phyloP scores from a whole-genome alignment of 2,329 filamentous ascomycete genomes.

The Cercospora sp. region DNA sequence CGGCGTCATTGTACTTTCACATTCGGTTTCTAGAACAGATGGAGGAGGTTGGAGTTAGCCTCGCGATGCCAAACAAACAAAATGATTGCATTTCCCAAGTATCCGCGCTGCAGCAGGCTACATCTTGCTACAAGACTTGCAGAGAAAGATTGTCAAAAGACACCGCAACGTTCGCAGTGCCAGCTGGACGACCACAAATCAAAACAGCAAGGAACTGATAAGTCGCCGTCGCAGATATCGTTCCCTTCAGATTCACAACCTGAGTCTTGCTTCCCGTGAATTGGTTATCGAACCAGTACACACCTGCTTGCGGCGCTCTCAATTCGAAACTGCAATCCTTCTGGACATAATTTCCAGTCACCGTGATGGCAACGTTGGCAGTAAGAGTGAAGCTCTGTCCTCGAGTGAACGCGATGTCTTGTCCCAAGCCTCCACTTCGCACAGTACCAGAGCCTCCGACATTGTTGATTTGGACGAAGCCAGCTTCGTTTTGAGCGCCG shows the following conservation, averaged over 20 bases:
- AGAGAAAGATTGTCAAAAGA: background rate
- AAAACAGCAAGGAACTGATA: background rate
- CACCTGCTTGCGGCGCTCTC: background rate
- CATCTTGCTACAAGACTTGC: background rate
- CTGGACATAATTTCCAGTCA: background rate
- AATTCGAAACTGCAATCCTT: background rate
- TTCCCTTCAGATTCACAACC: background rate
- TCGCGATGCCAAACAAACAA: too few relatives aligned
- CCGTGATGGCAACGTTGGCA: background rate
- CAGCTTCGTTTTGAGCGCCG: background rate
- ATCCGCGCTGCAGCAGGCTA: too few relatives aligned
- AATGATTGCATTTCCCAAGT: too few relatives aligned
- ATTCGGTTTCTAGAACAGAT: too few relatives aligned
- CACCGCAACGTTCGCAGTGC: background rate
- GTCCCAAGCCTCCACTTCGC: background rate
- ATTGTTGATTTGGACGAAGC: background rate
- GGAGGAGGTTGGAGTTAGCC: too few relatives aligned
- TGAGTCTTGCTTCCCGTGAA: background rate
- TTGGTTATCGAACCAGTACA: background rate
- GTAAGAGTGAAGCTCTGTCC: background rate
- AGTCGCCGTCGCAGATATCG: background rate
- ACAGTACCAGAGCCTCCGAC: background rate
- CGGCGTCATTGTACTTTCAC: too few relatives aligned
- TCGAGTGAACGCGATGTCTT: background rate
- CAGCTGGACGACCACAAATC: background rate